Percentiles rank a stretch among this genome's conserved stretches.
These are phyloP conservation scores for Petasospora rhodanensis DNA, from an alignment of 1,139 yeast genomes.

Conservation along the genomic window DNA sequence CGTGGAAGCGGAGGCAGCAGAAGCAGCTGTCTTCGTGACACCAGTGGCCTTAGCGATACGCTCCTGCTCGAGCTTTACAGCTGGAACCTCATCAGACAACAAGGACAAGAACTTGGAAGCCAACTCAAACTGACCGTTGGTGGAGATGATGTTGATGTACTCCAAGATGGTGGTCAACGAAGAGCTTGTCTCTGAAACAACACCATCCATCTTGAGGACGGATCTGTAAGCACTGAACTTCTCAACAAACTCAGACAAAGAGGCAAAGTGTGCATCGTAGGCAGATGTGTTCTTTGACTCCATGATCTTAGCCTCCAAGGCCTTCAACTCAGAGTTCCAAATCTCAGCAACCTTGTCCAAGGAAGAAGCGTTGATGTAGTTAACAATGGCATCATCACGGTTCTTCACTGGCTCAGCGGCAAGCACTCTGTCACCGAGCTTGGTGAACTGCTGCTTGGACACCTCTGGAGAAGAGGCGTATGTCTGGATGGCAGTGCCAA, in stretches of 20 bases:
- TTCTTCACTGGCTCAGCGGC: conserved; percentile 35
- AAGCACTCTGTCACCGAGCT: conserved; percentile 70
- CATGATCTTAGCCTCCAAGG: conserved; percentile 50
- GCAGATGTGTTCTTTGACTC: conserved; percentile 48
- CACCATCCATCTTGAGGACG: conserved; percentile 39
- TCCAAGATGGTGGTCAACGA: conserved; percentile 43
- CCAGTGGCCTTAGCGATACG: conserved; percentile 67
- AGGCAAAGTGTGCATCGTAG: conserved; percentile 80
- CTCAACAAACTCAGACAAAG: conserved; percentile 77
- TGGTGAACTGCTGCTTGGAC: conserved; percentile 53
- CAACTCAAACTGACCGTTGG: conserved; percentile 78
- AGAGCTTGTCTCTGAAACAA: conserved; percentile 35
- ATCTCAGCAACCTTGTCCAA: conserved; percentile 73
- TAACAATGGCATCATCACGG: conserved; percentile 71
- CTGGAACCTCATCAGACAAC: conserved; percentile 62
- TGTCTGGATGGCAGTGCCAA: conserved; percentile 66
- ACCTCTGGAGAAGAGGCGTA: conserved; percentile 43
- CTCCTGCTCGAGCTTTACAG: conserved; percentile 65
- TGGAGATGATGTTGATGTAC: conserved; percentile 74
- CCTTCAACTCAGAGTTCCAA: conserved; percentile 77
- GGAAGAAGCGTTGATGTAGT: conserved; percentile 79
- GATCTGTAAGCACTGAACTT: conserved; percentile 75
- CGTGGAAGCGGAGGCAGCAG: conserved; percentile 2
- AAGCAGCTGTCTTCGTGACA: conserved; percentile 12
- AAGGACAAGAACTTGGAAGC: conserved; percentile 68